Conservation (phyloP, 2,329 filamentous ascomycete species). For the Venturia oleaginea region DNA sequence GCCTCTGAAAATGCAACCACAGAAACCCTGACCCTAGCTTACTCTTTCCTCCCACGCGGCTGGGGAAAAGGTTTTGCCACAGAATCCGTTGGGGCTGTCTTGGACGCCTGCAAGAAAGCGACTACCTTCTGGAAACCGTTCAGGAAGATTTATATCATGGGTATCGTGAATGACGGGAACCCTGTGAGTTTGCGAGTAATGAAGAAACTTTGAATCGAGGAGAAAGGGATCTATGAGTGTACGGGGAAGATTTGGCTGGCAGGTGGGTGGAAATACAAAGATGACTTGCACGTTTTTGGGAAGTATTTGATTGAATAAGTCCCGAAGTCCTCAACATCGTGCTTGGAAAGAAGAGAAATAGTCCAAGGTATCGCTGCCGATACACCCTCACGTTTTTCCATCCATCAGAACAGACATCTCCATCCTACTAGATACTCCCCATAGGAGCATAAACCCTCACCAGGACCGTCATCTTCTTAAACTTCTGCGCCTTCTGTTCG, state of each 20-base stretch:
- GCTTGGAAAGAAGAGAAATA: conserved; percentile 18
- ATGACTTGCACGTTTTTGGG: conserved; percentile 23
- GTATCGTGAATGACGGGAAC: conserved; percentile 26
- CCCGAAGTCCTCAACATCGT: not conserved
- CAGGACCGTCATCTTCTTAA: not conserved
- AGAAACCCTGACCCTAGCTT: conserved; percentile 19
- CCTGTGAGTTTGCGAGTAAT: conserved; percentile 24
- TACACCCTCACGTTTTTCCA: no score
- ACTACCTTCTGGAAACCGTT: conserved; percentile 21
- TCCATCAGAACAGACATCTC: no score
- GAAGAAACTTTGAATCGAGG: conserved; percentile 23
- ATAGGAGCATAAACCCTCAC: not conserved
- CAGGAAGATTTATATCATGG: conserved; percentile 23
- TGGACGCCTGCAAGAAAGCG: conserved; percentile 20
- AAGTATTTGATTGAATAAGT: conserved; percentile 17
- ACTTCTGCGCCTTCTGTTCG: not conserved
- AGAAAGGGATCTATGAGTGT: conserved; percentile 22
- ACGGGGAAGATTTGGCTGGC: conserved; percentile 20
- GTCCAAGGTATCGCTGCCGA: no score
- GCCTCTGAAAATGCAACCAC: conserved; percentile 16
- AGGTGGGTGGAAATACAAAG: conserved; percentile 21
- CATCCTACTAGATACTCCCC: not conserved
- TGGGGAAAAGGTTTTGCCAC: conserved; percentile 20
- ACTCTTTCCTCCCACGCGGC: conserved; percentile 17
- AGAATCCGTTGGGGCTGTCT: conserved; percentile 19